Evolutionary conservation across 495 filamentous ascomycete genomes (phyloP), one percentile per base, ranked within the genome.

Genomic region (Barbatosphaeria neglecta): DNA sequence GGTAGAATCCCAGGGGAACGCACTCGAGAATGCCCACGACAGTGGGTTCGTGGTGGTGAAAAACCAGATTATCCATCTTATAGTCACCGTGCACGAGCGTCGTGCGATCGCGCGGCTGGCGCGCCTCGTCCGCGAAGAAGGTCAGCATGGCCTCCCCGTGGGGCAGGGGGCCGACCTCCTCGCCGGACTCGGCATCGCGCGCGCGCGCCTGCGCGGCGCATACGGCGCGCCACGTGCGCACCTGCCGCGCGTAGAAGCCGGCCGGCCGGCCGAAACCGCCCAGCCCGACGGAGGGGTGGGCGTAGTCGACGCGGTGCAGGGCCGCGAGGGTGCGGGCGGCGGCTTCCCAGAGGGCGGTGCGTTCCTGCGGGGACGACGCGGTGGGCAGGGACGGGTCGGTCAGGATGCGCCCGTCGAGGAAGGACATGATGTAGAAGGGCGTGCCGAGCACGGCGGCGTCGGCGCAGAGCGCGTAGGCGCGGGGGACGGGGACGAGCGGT

Each of bases 21-120:
- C 58, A 83, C 75, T 98, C 92, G 6, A 97, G 67, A 41, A 97
- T 87, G 6, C 90, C 92, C 65, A 96, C 90, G 10, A 97, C 90
- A 40, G 81, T 64, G 11, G 92, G 78, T 64, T 93, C 87, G 0
- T 81, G 89, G 65, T 84, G 81, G 64, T 94, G 87, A 61, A 90
- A 98, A 38, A 98, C 84, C 48, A 97, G 67, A 55, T 98, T 98
- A 62, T 98, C 92, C 57, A 98, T 90, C 67, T 98, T 98, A 69
- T 90, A 98, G 56, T 98, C 92, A 22, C 92, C 92, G 56, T 98
- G 92, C 22, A 98, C 80, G 18, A 95, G 70, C 2, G 81, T 82
- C 19, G 77, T 80, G 37, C 85, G 71, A 55, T 96, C 90, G 24
- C 70, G 72, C 2, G 92, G 90, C 59, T 93, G 87, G 24, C 67